Conservation (phyloP, 306 rosid genomes). For the Rosa lucieae region DNA sequence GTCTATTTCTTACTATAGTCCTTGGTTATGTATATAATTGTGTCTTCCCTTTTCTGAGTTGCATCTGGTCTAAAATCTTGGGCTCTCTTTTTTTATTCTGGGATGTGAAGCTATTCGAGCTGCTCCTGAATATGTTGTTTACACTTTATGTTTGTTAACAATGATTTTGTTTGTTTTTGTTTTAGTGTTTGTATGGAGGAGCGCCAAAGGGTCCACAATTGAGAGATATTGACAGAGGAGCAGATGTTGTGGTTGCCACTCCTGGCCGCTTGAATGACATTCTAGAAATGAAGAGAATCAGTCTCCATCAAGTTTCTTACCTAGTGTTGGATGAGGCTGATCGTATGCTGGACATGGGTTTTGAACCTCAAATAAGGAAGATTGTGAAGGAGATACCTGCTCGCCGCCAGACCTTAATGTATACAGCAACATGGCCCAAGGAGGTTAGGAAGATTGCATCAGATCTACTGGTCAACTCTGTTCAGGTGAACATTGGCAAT, state of each 20-base stretch:
- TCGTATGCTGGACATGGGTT: conserved; percentile 99
- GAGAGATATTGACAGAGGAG: conserved; percentile 91
- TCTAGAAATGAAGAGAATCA: conserved; percentile 92
- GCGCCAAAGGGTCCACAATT: conserved; percentile 99
- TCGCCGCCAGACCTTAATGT: conserved; percentile 96
- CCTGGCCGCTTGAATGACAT: conserved; percentile 99
- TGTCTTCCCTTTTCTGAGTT: not conserved
- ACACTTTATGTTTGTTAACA: not conserved
- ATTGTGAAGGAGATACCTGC: conserved; percentile 93
- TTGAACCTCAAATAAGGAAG: conserved; percentile 98
- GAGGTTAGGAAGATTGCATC: conserved; percentile 99
- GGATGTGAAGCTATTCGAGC: not conserved
- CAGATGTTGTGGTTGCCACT: conserved; percentile 96
- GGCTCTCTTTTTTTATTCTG: not conserved
- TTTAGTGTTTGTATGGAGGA: conserved; percentile 95
- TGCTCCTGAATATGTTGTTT: not conserved
- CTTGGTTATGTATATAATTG: not conserved
- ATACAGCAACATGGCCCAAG: conserved; percentile 99
- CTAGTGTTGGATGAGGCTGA: conserved; percentile 98
- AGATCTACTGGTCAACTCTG: conserved; percentile 84
- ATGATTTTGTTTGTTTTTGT: not conserved
- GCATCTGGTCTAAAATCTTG: not conserved
- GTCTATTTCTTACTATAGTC: not conserved
- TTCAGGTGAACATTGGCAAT: conserved; percentile 96
- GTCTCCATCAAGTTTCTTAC: conserved; percentile 88